Conservation (phyloP, 768 basidiomycete genomes). For the Psilocybe azurescens region DNA sequence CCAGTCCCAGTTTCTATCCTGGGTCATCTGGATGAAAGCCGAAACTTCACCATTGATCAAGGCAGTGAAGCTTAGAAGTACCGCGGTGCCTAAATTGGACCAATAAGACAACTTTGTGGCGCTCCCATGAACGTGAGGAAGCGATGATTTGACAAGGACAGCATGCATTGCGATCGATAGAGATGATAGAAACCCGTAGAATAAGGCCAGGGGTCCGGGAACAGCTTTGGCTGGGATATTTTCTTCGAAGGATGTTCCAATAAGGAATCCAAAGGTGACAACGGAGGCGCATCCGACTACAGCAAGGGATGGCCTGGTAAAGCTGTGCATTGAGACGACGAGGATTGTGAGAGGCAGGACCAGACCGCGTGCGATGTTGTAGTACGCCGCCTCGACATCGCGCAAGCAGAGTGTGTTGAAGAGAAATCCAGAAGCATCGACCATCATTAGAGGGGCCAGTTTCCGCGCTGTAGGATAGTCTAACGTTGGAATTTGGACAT, state of each 20-base stretch:
- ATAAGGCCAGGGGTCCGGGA: conserved; percentile 61
- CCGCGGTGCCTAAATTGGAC: conserved; percentile 69
- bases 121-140: conserved; percentile 71
- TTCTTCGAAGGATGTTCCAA: conserved; percentile 47
- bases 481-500: conserved; percentile 30
- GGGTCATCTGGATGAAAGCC: conserved; percentile 48
- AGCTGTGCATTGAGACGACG: conserved; percentile 67
- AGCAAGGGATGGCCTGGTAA: conserved; percentile 59
- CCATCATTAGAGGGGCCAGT: conserved; percentile 36
- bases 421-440: conserved; percentile 41
- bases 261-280: conserved; percentile 79
- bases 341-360: conserved; percentile 80
- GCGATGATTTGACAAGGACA: conserved; percentile 77
- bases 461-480: conserved; percentile 24
- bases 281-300: conserved; percentile 70
- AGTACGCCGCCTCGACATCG: conserved; percentile 66
- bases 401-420: conserved; percentile 32
- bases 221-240: conserved; percentile 48
- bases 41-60: conserved; percentile 70
- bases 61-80: conserved; percentile 62
- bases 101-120: conserved; percentile 80
- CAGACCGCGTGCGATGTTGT: conserved; percentile 82
- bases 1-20: conserved; percentile 20
- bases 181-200: conserved; percentile 73
- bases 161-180: conserved; percentile 79